phyloP scores from a whole-genome alignment of 2,329 filamentous ascomycete genomes.

The Thielaviopsis ethacetica region DNA sequence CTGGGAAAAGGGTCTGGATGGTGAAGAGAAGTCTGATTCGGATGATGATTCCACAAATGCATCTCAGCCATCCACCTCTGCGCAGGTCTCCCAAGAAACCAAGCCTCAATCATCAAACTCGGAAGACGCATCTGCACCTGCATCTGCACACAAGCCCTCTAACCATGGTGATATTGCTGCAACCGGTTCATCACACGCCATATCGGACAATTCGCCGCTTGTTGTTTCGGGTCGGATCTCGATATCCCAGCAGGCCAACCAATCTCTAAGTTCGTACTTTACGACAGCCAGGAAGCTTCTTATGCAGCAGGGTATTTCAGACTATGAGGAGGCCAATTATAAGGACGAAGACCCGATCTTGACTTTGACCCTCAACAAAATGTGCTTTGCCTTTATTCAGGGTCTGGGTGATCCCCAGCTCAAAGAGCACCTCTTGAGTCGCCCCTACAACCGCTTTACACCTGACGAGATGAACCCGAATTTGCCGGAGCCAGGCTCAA shows the following conservation, averaged over 20 bases:
- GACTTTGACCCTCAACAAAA: slow-evolving; percentile 5
- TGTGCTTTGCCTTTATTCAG: slow-evolving; percentile 10
- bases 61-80: not conserved
- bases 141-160: not conserved
- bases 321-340: slow-evolving; percentile 3
- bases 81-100: not conserved
- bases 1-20: slow-evolving; percentile 45
- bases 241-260: slow-evolving; percentile 5
- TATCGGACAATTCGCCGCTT: not conserved
- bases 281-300: slow-evolving; percentile 9
- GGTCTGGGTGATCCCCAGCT: slow-evolving; percentile 3
- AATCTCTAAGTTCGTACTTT: slow-evolving; percentile 8
- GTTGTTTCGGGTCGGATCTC: slow-evolving; percentile 6
- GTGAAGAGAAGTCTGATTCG: not conserved
- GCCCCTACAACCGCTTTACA: slow-evolving; percentile 5
- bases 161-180: not conserved
- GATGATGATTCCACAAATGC: not conserved
- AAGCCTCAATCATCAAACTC: too few species aligned
- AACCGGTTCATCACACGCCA: not conserved
- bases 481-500: not conserved
- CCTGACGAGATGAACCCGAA: not conserved
- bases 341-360: not conserved
- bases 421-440: not conserved
- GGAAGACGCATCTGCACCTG: not conserved
- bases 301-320: slow-evolving; percentile 4